phyloP scores from a whole-genome alignment of 441 rosid genomes.

The Aleurites moluccanus region DNA sequence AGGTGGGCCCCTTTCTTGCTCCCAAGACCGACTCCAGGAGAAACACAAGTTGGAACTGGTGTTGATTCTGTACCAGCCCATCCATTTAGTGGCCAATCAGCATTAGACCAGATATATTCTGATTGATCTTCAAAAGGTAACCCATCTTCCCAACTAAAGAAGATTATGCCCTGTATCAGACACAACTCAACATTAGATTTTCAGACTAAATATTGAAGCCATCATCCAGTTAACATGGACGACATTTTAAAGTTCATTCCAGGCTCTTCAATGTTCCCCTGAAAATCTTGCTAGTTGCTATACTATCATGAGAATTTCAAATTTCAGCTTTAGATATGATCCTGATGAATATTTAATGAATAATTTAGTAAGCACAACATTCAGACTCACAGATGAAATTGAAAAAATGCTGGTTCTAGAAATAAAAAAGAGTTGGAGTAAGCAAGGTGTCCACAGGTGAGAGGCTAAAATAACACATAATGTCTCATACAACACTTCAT shows the following conservation, averaged over 20 bases:
- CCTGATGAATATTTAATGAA: background rate
- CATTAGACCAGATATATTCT: conserved; percentile 69
- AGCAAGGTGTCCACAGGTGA: too few relatives aligned
- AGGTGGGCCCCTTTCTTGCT: conserved; percentile 75
- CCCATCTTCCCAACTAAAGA: conserved; percentile 64
- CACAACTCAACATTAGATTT: conserved; percentile 26
- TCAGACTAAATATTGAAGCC: background rate
- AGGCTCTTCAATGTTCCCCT: background rate
- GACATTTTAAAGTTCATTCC: background rate
- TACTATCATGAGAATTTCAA: background rate
- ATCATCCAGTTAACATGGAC: background rate
- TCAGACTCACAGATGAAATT: background rate
- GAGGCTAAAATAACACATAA: too few relatives aligned
- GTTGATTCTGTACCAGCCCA: conserved; percentile 90
- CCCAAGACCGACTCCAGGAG: conserved; percentile 79
- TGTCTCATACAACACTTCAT: too few relatives aligned
- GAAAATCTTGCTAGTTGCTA: background rate
- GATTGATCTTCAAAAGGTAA: conserved; percentile 42
- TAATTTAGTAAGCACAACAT: background rate
- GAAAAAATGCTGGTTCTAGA: background rate
- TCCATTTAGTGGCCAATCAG: conserved; percentile 90
- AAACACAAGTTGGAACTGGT: conserved; percentile 71
- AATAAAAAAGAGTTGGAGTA: background rate
- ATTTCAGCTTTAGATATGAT: too few relatives aligned
- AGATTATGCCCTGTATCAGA: conserved; percentile 71